phyloP scores from a whole-genome alignment of 2,329 filamentous ascomycete species.

The Emmonsiellopsis sp. region DNA sequence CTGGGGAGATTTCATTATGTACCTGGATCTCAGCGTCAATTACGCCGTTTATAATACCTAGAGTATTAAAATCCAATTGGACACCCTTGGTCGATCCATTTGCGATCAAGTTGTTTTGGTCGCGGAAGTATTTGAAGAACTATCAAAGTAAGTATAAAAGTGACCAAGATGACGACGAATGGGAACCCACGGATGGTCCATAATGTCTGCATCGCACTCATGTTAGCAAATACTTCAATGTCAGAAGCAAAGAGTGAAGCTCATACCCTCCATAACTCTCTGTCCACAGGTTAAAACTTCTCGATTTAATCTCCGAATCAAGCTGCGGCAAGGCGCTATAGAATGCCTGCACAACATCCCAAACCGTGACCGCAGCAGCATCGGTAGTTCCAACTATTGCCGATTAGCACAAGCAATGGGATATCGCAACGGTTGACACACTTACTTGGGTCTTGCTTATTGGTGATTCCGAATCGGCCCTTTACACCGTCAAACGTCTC shows the following conservation, averaged over 20 bases:
- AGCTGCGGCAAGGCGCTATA: slow-evolving; percentile 40
- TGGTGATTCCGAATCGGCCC: slow-evolving; percentile 42
- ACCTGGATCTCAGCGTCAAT: slow-evolving; percentile 46
- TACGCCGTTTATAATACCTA: slow-evolving; percentile 50
- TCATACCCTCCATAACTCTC: slow-evolving; percentile 44
- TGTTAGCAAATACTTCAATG: slow-evolving; percentile 13
- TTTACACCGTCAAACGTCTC: slow-evolving; percentile 32
- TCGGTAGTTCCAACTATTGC: slow-evolving; percentile 42
- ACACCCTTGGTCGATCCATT: slow-evolving; percentile 42
- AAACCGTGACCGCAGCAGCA: slow-evolving; percentile 46
- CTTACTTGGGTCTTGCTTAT: slow-evolving; percentile 37
- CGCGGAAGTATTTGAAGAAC: slow-evolving; percentile 50
- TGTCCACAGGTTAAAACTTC: slow-evolving; percentile 51
- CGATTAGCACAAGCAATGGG: background rate
- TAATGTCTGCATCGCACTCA: slow-evolving; percentile 40
- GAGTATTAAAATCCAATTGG: slow-evolving; percentile 45
- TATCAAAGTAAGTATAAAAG: slow-evolving; percentile 8
- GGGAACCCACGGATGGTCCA: slow-evolving; percentile 31
- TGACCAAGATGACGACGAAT: background rate
- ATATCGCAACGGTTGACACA: background rate
- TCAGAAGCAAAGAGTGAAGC: background rate
- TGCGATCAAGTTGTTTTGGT: slow-evolving; percentile 47
- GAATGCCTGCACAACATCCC: slow-evolving; percentile 49
- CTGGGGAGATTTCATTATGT: background rate
- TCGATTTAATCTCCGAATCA: slow-evolving; percentile 41